Evolutionary conservation across 78 protist genomes (phyloP).

Genomic region (Anaeramoeba flamelloides): DNA sequence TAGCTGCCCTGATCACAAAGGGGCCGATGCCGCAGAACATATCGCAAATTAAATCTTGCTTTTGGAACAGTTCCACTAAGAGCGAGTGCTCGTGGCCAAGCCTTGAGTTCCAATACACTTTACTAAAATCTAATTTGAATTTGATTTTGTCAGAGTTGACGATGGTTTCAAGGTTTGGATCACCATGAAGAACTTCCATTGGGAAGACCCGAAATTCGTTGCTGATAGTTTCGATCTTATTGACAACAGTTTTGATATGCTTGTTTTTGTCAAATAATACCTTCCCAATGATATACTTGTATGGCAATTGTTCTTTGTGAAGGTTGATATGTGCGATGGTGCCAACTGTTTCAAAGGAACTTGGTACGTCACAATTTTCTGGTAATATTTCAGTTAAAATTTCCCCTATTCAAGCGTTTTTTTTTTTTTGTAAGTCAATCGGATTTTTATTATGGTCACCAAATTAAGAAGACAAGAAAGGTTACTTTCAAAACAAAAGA

Average conservation of each 20-base stretch:
- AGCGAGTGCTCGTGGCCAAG: conserved; percentile 56
- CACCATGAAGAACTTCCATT: conserved; percentile 81
- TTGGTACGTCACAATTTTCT: neutral
- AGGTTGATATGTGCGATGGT: conserved; percentile 81
- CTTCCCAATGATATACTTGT: conserved; percentile 59
- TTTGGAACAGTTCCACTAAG: neutral
- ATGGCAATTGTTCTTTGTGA: conserved; percentile 50
- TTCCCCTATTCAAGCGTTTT: too few relatives aligned
- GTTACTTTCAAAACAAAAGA: too few relatives aligned
- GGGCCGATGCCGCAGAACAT: conserved; percentile 90
- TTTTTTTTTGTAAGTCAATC: too few relatives aligned
- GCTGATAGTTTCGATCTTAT: conserved; percentile 55
- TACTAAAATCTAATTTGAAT: conserved; percentile 56
- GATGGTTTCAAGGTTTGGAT: conserved; percentile 20
- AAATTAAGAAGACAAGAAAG: too few relatives aligned
- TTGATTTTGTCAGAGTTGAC: conserved; percentile 18
- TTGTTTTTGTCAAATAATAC: conserved; percentile 32
- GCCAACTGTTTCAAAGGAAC: conserved; percentile 66
- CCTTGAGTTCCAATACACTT: conserved; percentile 88
- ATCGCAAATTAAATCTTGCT: conserved; percentile 20
- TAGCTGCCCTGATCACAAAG: conserved; percentile 77
- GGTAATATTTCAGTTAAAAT: conserved; percentile 3
- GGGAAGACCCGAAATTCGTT: conserved; percentile 65
- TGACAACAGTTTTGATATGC: conserved; percentile 58
- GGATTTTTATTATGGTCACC: too few relatives aligned